Evolutionary conservation across 1,284 basidiomycete genomes (phyloP), one percentile per base, ranked within the genome.

Genomic region (Rhodotorula sp.): DNA sequence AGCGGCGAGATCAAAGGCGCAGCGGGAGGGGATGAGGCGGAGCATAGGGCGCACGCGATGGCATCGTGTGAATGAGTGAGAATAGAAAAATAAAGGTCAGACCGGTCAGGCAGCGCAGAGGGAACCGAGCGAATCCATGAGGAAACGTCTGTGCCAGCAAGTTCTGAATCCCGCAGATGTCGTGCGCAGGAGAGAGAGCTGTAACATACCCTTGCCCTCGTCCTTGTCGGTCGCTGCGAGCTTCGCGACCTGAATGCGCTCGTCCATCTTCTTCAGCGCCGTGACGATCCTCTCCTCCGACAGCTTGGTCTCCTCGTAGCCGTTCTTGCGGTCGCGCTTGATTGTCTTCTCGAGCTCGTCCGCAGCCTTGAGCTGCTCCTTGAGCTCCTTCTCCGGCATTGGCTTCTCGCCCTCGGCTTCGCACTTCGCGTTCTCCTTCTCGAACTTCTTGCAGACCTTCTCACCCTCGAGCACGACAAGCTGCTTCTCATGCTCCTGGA

Each of bases 221-320:
- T 95, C 94, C 68, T 89, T 85, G 79, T 95, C 94, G 67, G 87
- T 87, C 81, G 93, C 91, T 80, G 92, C 90, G 56, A 94, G 83
- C 80, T 91, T 93, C 80, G 88, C 89, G 6, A 89, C 85, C 78
- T 89, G 88, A 79, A 96, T 91, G 80, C 85, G 88, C 60, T 93
- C 90, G 70, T 89, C 88, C 73, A 93, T 79, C 79, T 91, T 93
- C 59, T 86, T 85, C 71, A 94, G 87, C 14, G 83, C 82, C 74
- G 89, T 64, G 22, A 79, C 49, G 49, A 81, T 37, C 72, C 79
- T 75, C 12, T 77, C 79, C 22, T 78, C 72, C 5, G 60, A 22
- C 2, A 55, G 37, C 33, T 71, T 71, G 26, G 71, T 53, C 60
- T 72, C 70, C 46, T 61, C 60, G 80, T 89, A 89, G 73, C 85